phyloP scores from a whole-genome alignment of 2,329 filamentous ascomycete genomes.

The Thelonectria discophora region DNA sequence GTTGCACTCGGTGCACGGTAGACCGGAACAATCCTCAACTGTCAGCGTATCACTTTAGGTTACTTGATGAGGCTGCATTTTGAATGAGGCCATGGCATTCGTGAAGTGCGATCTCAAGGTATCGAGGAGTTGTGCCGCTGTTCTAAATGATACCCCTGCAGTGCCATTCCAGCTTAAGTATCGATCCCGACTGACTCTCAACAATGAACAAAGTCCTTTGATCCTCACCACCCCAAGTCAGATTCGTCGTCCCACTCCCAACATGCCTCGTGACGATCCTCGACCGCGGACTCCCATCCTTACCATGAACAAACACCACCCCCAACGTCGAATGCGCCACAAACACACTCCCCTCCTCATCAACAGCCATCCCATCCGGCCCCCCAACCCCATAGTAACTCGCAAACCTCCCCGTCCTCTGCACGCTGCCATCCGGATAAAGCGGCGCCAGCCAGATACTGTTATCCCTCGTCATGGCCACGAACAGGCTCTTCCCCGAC shows the following conservation, averaged over 20 bases:
- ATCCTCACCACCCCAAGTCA: constrained; percentile 3
- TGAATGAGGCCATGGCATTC: too few species aligned
- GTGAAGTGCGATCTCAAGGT: too few species aligned
- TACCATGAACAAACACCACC: constrained; percentile 15
- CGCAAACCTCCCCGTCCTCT: constrained; percentile 23
- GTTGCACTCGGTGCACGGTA: too few species aligned
- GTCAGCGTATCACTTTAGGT: too few species aligned
- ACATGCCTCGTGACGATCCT: background rate
- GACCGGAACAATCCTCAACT: too few species aligned
- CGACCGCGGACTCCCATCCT: background rate
- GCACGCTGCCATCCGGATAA: constrained; percentile 25
- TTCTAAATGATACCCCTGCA: background rate
- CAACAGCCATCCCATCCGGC: constrained; percentile 23
- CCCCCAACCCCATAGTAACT: constrained; percentile 20
- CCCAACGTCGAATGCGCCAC: constrained; percentile 26
- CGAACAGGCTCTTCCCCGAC: constrained; percentile 10
- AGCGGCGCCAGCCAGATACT: constrained; percentile 25
- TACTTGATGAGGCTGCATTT: too few species aligned
- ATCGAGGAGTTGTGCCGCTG: too few species aligned
- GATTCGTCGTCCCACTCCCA: background rate
- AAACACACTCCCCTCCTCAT: constrained; percentile 26
- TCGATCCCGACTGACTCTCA: constrained; percentile 3
- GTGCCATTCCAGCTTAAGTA: constrained; percentile 1
- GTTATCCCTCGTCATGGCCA: constrained; percentile 27
- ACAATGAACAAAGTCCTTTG: background rate